Base-by-base conservation (phyloP, 441 rosid genomes). In the Lepidium campestre region DNA sequence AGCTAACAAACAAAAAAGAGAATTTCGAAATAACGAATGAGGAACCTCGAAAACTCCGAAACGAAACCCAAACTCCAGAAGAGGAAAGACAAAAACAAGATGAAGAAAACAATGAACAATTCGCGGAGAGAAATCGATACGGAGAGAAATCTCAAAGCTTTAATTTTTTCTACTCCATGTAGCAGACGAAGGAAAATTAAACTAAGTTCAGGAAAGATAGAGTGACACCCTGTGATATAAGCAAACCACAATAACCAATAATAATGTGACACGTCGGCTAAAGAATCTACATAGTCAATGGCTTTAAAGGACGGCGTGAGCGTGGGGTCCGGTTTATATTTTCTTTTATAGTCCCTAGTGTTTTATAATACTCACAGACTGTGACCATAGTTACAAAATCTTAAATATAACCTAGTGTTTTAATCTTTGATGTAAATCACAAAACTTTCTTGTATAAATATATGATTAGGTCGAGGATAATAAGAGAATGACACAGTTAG, bases 251-350 rank as follows among this genome's bases (percentile, higher is more conserved):
- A n/a, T 0, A 41, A 10, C 62, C 20, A 23, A 55, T 57, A 0
- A 0, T 1, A 0, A 2, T 8, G 9, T 1, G 41, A 74, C 77
- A 74, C 61, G 55, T 62, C 0, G 0, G 23, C 13, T 37, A 45
- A 8, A 73, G 53, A 73, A 73, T 67, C 68, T 54, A 14, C 4
- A 60, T 67, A 22, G 68, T 73, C 77, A 73, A 67, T 73, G 70
- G 64, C 46, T 8, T 55, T 67, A 67, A 46, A 60, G 53, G 67
- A 67, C 68, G 62, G 63, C 73, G 55, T 57, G 57, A 3, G 52
- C 44, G 57, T 45, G 63, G 72, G 57, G 62, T 45, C 58, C 6
- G 36, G n/a, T 52, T 58, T 50, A 49, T 20, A 18, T 72, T 45
- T 66, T 58, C 19, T 15, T 25, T 39, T 67, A 7, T 11, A 25